A percentile compares a stretch with the other conserved stretches of the same genome.
Conservation (phyloP, 2,329 filamentous ascomycete species). For the Epichloe gansuensis region DNA sequence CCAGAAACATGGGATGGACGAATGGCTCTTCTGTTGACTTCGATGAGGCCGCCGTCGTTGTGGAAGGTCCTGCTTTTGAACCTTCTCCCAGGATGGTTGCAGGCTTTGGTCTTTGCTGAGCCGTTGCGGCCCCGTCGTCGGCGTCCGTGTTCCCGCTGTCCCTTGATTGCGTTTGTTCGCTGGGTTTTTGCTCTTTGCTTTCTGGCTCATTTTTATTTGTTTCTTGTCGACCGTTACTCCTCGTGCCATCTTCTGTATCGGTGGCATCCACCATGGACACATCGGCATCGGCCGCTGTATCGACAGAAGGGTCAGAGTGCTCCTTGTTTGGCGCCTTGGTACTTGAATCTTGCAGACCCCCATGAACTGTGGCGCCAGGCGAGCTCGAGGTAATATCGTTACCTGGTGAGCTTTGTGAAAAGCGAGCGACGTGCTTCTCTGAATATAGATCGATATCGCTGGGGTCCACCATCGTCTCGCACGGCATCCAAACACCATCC, state of each 20-base stretch:
- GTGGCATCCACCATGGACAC: constrained; percentile 11
- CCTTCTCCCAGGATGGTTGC: constrained; percentile 18
- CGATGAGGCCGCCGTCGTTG: constrained; percentile 6
- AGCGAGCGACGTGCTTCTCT: constrained; percentile 31
- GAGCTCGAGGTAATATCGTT: constrained; percentile 4
- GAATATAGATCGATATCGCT: constrained; percentile 45
- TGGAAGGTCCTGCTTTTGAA: background rate
- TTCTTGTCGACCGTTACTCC: background rate
- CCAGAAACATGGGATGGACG: constrained; percentile 64
- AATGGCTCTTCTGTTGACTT: constrained; percentile 30
- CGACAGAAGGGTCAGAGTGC: background rate
- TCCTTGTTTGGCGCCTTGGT: background rate
- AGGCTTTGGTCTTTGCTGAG: constrained; percentile 8
- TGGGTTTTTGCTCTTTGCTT: background rate
- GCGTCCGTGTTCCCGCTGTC: background rate
- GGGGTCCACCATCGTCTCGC: constrained; percentile 42
- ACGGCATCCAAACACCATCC: constrained; percentile 58
- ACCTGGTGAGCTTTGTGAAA: constrained; percentile 21
- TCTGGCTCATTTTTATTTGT: background rate
- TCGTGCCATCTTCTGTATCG: background rate
- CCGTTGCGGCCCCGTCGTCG: constrained; percentile 7
- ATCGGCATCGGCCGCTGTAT: constrained; percentile 10
- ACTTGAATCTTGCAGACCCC: constrained; percentile 7
- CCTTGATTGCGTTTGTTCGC: background rate
- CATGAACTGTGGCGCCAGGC: constrained; percentile 12